Evolutionary conservation across 2,329 filamentous ascomycete genomes (phyloP), one percentile per base, ranked within the genome.

Genomic region (Dothiorella sarmentorum): DNA sequence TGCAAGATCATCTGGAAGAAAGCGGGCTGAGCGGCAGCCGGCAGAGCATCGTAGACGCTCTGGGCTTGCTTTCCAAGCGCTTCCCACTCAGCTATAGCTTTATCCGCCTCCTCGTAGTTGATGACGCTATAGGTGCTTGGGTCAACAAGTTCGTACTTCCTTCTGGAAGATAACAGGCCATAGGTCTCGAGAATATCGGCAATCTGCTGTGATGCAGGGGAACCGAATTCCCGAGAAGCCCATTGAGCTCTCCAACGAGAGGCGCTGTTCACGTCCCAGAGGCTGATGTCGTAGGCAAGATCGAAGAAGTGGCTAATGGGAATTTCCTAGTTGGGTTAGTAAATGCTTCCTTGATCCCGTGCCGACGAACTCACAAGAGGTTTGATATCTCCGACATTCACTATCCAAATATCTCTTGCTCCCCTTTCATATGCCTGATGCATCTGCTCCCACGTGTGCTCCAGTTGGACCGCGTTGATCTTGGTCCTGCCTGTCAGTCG

Each of bases 241-340:
- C 83, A 86, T 3, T 76, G 73, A 17, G 76, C 67, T 13, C 85
- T 76, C 82, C 85, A 89, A 2, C 76, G 73, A 1, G 75, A 73
- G 0, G 82, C 80, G 56, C 80, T 83, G 45, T 82, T 77, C 53
- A 80, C 77, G n/a, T 78, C 76, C 78, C 82, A 87, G 1, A 73
- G 67, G 18, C 80, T 72, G 20, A 82, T 80, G 65, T 89, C 82
- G 67, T 89, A 89, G 1, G 85, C 86, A 61, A 89, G 76, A 62
- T 88, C 85, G 62, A 89, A 75, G 73, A 85, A 88, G 69, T 88
- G 85, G 66, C 77, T 83, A 67, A 88, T 84, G 18, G 85, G 84
- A 15, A 88, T 77, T 73, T 88, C 83, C 45, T 65, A 3, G 60
- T 26, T n/a, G 6, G 10, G 31, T 58, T 56, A 61, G 38, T 18